These are phyloP conservation scores for Arxiozyma slooffiae DNA, from an alignment of 1,139 yeast species.

Conservation along the genomic window DNA sequence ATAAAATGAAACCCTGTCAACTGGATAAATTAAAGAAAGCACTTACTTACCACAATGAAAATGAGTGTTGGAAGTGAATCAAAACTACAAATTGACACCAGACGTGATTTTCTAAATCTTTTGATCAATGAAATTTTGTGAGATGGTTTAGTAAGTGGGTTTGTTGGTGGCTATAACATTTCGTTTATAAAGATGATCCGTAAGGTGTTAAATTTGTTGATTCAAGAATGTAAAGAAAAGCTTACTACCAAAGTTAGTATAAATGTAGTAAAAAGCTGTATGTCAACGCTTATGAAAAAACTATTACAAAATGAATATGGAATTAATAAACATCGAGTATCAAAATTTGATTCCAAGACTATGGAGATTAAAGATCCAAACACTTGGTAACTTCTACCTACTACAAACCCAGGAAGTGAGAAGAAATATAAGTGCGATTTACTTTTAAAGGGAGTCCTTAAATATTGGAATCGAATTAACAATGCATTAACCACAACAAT, in stretches of 20 bases:
- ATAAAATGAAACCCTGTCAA: conserved; percentile 12
- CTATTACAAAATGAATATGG: conserved; percentile 15
- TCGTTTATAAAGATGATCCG: conserved; percentile 20
- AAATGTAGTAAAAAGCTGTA: conserved; percentile 13
- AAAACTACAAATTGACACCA: conserved; percentile 25
- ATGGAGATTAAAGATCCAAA: conserved; percentile 8
- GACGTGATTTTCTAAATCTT: conserved; percentile 22
- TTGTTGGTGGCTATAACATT: conserved; percentile 22
- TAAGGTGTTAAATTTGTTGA: conserved; percentile 8
- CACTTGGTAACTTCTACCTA: conserved; percentile 11
- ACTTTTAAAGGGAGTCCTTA: conserved; percentile 15
- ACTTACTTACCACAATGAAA: conserved; percentile 22
- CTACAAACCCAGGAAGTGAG: neutral
- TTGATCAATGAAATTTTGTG: conserved; percentile 22
- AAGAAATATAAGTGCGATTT: too few relatives aligned
- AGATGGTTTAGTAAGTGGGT: conserved; percentile 23
- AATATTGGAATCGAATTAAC: conserved; percentile 24
- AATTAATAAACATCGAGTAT: conserved; percentile 9
- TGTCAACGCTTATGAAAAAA: conserved; percentile 13
- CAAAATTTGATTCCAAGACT: conserved; percentile 14
- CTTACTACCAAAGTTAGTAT: conserved; percentile 9
- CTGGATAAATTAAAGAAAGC: conserved; percentile 1
- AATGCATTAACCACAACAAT: conserved; percentile 12
- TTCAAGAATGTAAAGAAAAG: neutral
- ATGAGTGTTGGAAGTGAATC: conserved; percentile 25